Evolutionary conservation across 78 protist species (phyloP), one percentile per base, ranked within the genome.

Genomic region (Chrysochromulina parva): DNA sequence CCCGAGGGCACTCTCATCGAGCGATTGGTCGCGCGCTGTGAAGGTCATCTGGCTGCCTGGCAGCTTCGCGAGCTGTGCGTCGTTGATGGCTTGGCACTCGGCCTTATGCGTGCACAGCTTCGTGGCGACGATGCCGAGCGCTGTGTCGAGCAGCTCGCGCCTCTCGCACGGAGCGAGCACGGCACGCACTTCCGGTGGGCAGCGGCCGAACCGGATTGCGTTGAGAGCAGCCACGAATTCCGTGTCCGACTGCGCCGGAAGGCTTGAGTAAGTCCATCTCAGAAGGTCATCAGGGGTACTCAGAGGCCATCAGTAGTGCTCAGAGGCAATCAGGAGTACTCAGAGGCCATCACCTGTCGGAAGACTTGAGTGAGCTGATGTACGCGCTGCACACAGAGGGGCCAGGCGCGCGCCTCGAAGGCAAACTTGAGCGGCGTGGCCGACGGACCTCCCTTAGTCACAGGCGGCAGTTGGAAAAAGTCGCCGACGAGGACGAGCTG

Each of bases 401-500:
- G 52, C 85, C 76, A 88, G 3, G 53, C 6, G n/a, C 16, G 47
- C 17, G 91, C 84, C 53, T 89, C 87, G 80, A 89, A 89, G 71
- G 80, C 85, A 14, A 74, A 89, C 24, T 48, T 38, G 57, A 17
- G 48, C 24, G 38, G 55, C 71, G 89, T 5, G 89, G 9, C 26
- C 1, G 89, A 13, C 67, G 38, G 11, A 11, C 53, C 53, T 2
- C 14, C 28, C 52, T 4, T 69, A 4, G 71, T 20, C 9, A 65
- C 71, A 3, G 71, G 71, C 17, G 71, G 71, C 71, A 65, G 67
- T 84, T 97, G 98, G 59, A 93, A 88, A 55, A 97, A 96, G 78
- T 97, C 98, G 28, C 98, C 98, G 59, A 81, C 85, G 0, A 94
- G 48, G 5, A 97, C 13, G 0, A 97, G 14, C 78, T 96, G 97